Percentiles rank a stretch among this genome's conserved stretches.
Conservation (phyloP, 306 rosid genomes). For the Alnus glutinosa region DNA sequence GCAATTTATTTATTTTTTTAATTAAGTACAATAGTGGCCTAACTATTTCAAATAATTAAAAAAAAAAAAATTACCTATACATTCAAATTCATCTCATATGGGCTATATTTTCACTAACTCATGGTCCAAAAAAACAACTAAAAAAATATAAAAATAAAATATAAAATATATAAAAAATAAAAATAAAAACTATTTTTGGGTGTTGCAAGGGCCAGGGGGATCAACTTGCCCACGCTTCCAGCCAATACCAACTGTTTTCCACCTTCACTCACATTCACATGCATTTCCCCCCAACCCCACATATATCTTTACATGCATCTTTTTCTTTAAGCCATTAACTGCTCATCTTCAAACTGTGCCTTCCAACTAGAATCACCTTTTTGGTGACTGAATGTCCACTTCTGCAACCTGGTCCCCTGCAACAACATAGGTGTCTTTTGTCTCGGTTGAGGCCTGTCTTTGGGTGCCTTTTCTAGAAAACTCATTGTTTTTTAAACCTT, state of each 20-base stretch:
- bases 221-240: background rate
- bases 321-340: background rate
- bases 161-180: no score
- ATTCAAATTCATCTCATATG: background rate
- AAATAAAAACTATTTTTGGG: no score
- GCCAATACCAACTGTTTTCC: background rate
- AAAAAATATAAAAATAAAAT: background rate
- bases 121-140: no score
- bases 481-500: no score
- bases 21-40: no score
- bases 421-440: background rate
- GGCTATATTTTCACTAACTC: background rate
- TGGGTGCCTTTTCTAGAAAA: no score
- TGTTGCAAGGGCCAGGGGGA: background rate
- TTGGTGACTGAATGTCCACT: no score
- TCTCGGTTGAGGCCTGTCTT: no score
- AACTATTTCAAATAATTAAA: no score
- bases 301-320: background rate
- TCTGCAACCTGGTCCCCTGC: no score
- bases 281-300: background rate
- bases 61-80: no score
- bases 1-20: background rate
- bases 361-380: background rate
- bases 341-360: background rate
- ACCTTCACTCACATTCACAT: slow-evolving; percentile 10